Base-by-base conservation (phyloP, 352 stramenopile species). In the Phytophthora agathidicida region DNA sequence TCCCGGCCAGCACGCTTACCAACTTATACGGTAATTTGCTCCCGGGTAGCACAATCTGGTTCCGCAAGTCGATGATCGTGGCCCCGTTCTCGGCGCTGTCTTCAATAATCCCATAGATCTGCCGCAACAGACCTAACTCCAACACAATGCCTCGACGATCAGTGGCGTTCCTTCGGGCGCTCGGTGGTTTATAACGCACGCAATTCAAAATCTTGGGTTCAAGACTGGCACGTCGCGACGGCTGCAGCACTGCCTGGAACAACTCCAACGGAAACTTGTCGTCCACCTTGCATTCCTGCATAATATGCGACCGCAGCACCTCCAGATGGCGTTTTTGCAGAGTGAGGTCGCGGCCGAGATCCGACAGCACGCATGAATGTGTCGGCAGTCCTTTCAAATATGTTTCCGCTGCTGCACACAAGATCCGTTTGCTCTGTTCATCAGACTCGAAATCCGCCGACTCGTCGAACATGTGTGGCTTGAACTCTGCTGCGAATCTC, bases 151-250 rank as follows among this genome's bases (percentile, higher is more conserved):
- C 82, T 1, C 72, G 58, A 11, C 50, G 27, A 33, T 39, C 58
- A 8, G 13, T 17, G 7, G 41, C 19, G 36, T 39, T 56, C 27
- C 32, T 61, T 31, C 52, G 23, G 24, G 23, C 32, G 45, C 55
- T 49, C 3, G 58, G 49, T 9, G 70, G 58, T 46, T 80, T 83
- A 58, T 91, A 92, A 13, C 83, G 78, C 38, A 94, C 76, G 31
- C 84, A 94, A 58, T 92, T 92, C 9, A 94, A 60, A 50, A 91
- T 90, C 47, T 89, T 91, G 3, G 83, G 79, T 31, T 91, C 81
- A 1, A 88, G 71, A 13, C 45, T 72, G 2, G 59, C 64, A 35
- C 68, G 70, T 56, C 83, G 75, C 5, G 81, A 78, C 14, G 75
- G 76, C 14, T 87, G 76, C 32, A 94, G 63, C 19, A 91, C 73